Evolutionary conservation across 148 eudicot species (phyloP).

Genomic region (Fagopyrum esculentum): DNA sequence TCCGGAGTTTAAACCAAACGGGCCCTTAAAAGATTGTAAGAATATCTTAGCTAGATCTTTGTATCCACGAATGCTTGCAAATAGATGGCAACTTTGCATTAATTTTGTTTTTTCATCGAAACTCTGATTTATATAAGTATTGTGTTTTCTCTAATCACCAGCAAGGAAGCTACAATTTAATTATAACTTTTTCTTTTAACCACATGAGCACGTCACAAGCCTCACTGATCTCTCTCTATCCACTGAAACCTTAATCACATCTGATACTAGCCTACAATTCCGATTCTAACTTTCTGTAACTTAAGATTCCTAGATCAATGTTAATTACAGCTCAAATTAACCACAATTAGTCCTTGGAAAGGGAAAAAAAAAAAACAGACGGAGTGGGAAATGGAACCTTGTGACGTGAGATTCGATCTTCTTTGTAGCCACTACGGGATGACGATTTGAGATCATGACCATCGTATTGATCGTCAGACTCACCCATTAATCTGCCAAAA

Average conservation of each 20-base stretch:
- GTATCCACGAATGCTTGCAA: neutral
- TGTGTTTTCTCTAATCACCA: neutral
- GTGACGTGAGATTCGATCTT: slow-evolving; percentile 44
- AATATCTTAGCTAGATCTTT: neutral
- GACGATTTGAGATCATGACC: slow-evolving; percentile 36
- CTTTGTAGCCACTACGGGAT: slow-evolving; percentile 30
- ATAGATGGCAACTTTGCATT: neutral
- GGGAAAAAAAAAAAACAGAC: too few species aligned
- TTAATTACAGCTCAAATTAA: neutral
- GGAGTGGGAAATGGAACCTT: slow-evolving; percentile 30
- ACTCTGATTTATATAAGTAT: neutral
- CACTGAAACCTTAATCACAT: neutral
- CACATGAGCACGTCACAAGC: neutral
- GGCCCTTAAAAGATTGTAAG: neutral
- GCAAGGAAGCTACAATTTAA: neutral
- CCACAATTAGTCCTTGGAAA: neutral
- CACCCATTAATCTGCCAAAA: slow-evolving; percentile 2
- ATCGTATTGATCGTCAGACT: slow-evolving; percentile 8
- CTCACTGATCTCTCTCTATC: neutral
- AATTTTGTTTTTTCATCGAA: neutral
- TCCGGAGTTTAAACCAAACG: too few species aligned
- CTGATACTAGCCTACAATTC: too few species aligned
- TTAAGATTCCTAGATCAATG: neutral
- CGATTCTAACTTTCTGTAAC: too few species aligned
- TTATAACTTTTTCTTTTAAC: neutral